A percentile compares a stretch with the other conserved stretches of the same genome.
Conservation (phyloP, 2,329 filamentous ascomycete species). For the Sarocladiaceae sp. region DNA sequence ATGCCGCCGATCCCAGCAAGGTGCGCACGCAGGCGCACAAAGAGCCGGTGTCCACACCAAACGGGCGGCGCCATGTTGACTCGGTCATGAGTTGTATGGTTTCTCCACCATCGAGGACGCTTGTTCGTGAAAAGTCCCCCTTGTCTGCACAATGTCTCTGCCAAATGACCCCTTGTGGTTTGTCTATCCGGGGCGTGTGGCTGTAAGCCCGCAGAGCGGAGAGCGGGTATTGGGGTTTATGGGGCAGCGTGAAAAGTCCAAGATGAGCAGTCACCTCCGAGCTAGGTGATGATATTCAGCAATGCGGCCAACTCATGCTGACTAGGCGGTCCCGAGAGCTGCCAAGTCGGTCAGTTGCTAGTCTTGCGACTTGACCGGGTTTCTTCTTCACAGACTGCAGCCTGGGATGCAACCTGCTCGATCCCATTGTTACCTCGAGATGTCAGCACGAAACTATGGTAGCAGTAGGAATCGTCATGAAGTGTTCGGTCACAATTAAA, state of each 20-base stretch:
- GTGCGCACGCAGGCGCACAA: background rate
- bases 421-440: background rate
- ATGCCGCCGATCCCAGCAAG: constrained; percentile 7
- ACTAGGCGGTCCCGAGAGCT: background rate
- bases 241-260: constrained; percentile 3
- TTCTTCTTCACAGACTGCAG: background rate
- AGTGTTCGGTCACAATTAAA: background rate
- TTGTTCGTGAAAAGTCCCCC: background rate
- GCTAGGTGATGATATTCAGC: background rate
- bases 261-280: constrained; percentile 4
- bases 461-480: background rate
- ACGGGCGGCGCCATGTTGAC: background rate
- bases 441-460: background rate
- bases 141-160: background rate
- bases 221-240: background rate
- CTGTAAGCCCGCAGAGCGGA: background rate
- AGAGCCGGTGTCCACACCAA: background rate
- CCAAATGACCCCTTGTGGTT: background rate
- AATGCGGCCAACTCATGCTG: background rate
- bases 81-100: background rate
- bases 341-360: background rate
- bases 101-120: constrained; percentile 8
- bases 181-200: background rate
- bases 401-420: background rate
- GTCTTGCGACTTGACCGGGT: background rate